Evolutionary conservation across 1,284 basidiomycete species (phyloP).

Genomic region (Chiua sp.): DNA sequence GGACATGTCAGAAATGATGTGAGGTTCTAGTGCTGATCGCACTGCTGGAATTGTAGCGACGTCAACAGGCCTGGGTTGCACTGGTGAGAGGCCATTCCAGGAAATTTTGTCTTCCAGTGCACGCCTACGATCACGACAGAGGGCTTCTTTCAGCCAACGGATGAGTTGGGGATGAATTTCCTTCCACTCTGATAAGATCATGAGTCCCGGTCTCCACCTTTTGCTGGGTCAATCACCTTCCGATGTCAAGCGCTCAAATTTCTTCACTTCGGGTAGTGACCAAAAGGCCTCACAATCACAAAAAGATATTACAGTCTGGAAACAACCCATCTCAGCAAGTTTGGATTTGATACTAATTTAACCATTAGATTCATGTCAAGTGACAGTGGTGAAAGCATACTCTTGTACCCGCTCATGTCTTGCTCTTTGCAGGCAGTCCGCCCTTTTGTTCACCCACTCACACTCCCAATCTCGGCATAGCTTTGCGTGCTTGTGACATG

Average conservation of each 20-base stretch:
- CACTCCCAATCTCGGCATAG: constrained; percentile 12
- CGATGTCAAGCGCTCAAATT: background rate
- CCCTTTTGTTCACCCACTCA: background rate
- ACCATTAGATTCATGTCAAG: constrained; percentile 1
- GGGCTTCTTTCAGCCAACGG: background rate
- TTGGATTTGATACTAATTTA: constrained; percentile 8
- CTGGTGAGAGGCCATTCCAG: background rate
- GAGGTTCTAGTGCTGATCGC: constrained; percentile 3
- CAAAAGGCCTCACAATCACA: background rate
- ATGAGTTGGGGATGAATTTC: background rate
- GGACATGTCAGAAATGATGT: background rate
- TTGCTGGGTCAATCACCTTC: background rate
- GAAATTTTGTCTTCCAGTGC: background rate
- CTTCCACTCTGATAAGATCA: constrained; percentile 1
- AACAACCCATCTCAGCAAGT: constrained; percentile 8
- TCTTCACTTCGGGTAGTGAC: background rate
- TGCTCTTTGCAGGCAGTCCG: constrained; percentile 1
- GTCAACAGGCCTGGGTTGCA: constrained; percentile 13
- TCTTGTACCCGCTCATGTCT: constrained; percentile 1
- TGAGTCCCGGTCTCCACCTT: background rate
- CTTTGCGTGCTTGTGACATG: constrained; percentile 5
- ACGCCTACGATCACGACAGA: background rate
- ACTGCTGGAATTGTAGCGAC: constrained; percentile 9
- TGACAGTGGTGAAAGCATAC: constrained; percentile 5
- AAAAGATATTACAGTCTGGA: background rate